Percentiles rank a stretch among this genome's conserved stretches.
phyloP scores from a whole-genome alignment of 1,284 basidiomycete genomes.

The Exsudoporus floridanus region DNA sequence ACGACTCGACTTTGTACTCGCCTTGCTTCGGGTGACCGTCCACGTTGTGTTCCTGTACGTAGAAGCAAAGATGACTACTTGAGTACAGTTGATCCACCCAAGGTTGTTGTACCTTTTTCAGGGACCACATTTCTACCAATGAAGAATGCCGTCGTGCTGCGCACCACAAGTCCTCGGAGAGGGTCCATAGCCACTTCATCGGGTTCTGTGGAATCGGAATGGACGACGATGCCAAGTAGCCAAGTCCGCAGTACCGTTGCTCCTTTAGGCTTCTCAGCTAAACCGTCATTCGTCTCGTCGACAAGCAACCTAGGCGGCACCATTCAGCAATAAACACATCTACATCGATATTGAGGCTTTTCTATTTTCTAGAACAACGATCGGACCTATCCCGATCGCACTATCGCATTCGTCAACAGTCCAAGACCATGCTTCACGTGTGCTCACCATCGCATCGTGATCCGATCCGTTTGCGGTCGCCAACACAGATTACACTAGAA shows the following conservation, averaged over 20 bases:
- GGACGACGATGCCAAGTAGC: background rate
- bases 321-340: background rate
- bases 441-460: background rate
- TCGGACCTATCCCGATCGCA: background rate
- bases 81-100: background rate
- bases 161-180: conserved; percentile 2
- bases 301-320: background rate
- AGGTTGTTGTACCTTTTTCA: background rate
- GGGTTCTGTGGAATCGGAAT: background rate
- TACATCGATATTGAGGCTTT: no score
- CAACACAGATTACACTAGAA: background rate
- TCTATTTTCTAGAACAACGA: background rate
- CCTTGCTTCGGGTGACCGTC: background rate
- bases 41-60: background rate
- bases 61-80: background rate
- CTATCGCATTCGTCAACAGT: background rate
- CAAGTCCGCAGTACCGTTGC: background rate
- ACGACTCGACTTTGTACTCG: background rate
- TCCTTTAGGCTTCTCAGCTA: background rate
- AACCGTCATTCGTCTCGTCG: background rate
- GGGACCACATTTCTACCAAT: background rate
- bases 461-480: background rate
- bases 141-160: background rate
- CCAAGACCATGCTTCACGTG: background rate
- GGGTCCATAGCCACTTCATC: background rate